Conservation (phyloP, 2,329 filamentous ascomycete genomes). For the Arthrobotrys sinensis region DNA sequence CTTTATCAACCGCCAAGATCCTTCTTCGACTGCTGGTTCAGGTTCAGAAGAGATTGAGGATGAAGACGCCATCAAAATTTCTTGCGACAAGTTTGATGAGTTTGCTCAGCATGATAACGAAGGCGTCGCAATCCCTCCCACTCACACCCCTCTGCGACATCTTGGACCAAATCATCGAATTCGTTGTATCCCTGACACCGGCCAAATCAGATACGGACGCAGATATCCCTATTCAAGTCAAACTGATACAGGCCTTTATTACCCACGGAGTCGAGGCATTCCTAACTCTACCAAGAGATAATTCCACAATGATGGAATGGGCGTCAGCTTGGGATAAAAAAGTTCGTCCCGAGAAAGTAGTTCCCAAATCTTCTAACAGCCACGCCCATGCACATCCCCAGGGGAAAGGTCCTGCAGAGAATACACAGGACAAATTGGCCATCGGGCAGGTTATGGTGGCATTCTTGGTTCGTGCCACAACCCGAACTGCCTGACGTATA, state of each 20-base stretch:
- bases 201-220: conserved; percentile 23
- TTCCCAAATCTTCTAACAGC: conserved; percentile 18
- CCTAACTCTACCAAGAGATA: conserved; percentile 45
- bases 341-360: conserved; percentile 54
- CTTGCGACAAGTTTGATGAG: conserved; percentile 58
- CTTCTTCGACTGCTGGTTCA: conserved; percentile 50
- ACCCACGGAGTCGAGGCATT: conserved; percentile 56
- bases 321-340: conserved; percentile 49
- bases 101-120: conserved; percentile 56
- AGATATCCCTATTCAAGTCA: conserved; percentile 51
- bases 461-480: conserved; percentile 35
- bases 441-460: conserved; percentile 49
- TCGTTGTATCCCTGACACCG: conserved; percentile 40
- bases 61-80: conserved; percentile 52
- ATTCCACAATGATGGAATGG: conserved; percentile 45
- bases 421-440: conserved; percentile 39
- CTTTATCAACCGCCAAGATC: conserved; percentile 47
- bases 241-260: conserved; percentile 59
- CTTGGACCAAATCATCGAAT: conserved; percentile 50
- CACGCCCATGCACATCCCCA: conserved; percentile 23
- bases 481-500: not conserved
- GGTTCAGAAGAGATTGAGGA: conserved; percentile 54
- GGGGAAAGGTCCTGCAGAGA: not conserved
- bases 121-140: conserved; percentile 47
- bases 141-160: conserved; percentile 37